Evolutionary conservation across 164 flowering plant species (phyloP), one percentile per base, ranked within the genome.

Genomic region (Santalum album): DNA sequence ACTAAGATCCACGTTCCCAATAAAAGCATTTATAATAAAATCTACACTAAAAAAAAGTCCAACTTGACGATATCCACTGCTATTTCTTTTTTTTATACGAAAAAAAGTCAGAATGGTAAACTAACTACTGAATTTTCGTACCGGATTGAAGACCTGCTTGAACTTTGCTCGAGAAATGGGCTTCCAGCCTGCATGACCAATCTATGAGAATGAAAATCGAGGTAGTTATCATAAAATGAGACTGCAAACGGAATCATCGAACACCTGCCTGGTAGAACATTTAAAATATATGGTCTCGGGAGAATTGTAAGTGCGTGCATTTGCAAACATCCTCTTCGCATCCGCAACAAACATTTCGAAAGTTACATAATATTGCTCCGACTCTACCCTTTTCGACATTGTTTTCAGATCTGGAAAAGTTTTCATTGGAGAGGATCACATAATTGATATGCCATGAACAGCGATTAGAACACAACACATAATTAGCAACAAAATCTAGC

Each of bases 301-400:
- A 34, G 97, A 87, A 68, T 94, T 94, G 62, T 94, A 94, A 1
- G 88, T 85, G 46, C 88, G 85, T 7, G 97, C 96, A 72, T 94
- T 89, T 21, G 68, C 62, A 69, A 82, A 90, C 99, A 94, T 94
- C 59, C 95, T 82, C 72, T 66, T 78, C 25, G 70, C 83, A 69
- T 94, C 99, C 1, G 97, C 96, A n/a, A 80, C 66, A 70, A 94
- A 94, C 95, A 94, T 94, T 69, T 94, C 99, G 15, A 94, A 73
- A n/a, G 99, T 94, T 18, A 90, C 80, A 50, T 94, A 94, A 53
- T 89, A 94, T 52, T 78, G 86, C 71, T 85, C 97, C 0, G 99
- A 87, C 42, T 94, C 99, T 22, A 94, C 82, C 67, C 99, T 79
- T 70, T 82, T 94, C 6, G 87, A 73, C 90, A 90, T 82, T 51